Conservation (phyloP, 31 red algal genomes). For the Endocladia muricata region DNA sequence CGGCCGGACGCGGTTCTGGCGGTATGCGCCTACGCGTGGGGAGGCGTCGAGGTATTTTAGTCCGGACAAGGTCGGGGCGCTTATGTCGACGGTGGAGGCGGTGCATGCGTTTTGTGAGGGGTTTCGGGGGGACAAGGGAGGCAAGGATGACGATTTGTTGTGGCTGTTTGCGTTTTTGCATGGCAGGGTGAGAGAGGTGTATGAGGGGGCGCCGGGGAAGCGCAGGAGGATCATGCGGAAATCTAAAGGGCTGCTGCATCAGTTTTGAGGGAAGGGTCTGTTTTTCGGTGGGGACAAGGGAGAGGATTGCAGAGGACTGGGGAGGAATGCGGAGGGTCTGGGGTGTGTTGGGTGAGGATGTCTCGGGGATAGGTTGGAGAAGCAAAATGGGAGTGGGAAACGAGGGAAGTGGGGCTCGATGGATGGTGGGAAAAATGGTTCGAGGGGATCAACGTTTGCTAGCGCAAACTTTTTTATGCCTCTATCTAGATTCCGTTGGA, state of each 20-base stretch:
- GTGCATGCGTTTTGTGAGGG: conserved; percentile 60
- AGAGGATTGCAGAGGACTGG: too few species aligned
- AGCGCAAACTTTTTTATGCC: too few species aligned
- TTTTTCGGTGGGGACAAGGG: too few species aligned
- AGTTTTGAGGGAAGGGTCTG: conserved; percentile 29
- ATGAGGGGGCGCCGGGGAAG: conserved; percentile 57
- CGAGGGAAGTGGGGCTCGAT: too few species aligned
- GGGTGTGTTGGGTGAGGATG: too few species aligned
- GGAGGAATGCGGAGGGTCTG: too few species aligned
- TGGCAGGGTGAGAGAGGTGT: conserved; percentile 54
- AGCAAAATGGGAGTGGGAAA: too few species aligned
- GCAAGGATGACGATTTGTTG: conserved; percentile 35
- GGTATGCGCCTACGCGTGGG: conserved; percentile 57
- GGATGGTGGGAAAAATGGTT: too few species aligned
- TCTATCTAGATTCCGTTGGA: too few species aligned
- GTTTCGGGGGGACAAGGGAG: conserved; percentile 33
- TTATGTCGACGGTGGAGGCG: conserved; percentile 64
- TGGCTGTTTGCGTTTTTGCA: conserved; percentile 70
- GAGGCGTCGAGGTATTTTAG: conserved; percentile 59
- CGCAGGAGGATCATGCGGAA: conserved; percentile 60
- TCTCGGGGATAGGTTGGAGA: too few species aligned
- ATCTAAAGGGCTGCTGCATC: conserved; percentile 46
- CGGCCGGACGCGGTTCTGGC: conserved; percentile 45
- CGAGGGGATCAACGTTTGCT: too few species aligned
- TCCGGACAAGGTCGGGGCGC: conserved; percentile 52